Evolutionary conservation across 805 yeast species (phyloP), one percentile per base, ranked within the genome.

Genomic region (Pichia ethanolica): DNA sequence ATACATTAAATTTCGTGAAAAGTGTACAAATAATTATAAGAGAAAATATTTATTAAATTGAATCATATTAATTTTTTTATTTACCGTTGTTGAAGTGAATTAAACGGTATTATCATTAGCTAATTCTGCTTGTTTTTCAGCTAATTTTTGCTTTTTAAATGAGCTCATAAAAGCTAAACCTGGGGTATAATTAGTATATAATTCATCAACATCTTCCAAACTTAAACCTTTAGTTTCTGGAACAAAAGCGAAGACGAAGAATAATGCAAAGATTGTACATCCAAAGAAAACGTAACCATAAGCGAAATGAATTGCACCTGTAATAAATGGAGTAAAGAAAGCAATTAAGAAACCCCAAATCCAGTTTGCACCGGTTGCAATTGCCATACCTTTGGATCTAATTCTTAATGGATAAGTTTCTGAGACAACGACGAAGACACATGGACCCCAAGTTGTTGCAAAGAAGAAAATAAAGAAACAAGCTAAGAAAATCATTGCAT

Each of bases 371-470:
- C 81, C 81, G 32, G 82, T 72, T 45, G 86, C 83, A 56, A 80
- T 72, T 25, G 84, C 77, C 81, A 83, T 81, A 45, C 78, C 77
- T 66, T 77, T 78, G 35, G 78, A 67, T 66, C 81, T 78, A 56
- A 82, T 79, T 69, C 83, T 77, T 55, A 79, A 71, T 53, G 88
- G 88, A 65, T 79, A 83, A 41, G 82, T 68, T 65, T 83, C 90
- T 42, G 86, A 77, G 27, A 82, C 79, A 53, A 83, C 73, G 44
- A 81, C 81, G 68, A 75, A 83, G 36, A 80, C 78, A 53, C 81
- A 79, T 50, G 89, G 87, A 39, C 87, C 89, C 82, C 87, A 80
- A n/a, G 89, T 79, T 28, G 80, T 73, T 4, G 90, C 89, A 61
- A 83, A 83, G 64, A 73, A 79, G 66, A 79, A 71, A 50, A 83